Conservation (phyloP, 495 filamentous ascomycete genomes). For the Astrothelium macrocarpum region DNA sequence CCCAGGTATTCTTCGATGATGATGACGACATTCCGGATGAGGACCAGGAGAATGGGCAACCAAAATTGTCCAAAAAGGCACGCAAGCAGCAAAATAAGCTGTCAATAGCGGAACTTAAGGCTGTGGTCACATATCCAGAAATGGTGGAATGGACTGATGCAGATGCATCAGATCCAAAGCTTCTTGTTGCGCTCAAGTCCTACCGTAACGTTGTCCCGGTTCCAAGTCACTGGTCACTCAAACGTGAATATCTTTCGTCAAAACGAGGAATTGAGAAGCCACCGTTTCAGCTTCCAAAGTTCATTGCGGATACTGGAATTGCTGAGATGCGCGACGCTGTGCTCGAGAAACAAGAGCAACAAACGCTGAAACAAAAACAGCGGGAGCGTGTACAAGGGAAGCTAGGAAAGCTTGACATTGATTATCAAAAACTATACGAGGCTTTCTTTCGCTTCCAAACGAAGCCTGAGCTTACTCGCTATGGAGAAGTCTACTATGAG, state of each 20-base stretch:
- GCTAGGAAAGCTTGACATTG: conserved; percentile 94
- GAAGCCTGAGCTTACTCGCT: conserved; percentile 86
- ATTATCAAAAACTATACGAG: conserved; percentile 95
- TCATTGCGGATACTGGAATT: conserved; percentile 96
- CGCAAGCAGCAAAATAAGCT: conserved; percentile 83
- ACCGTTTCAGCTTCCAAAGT: conserved; percentile 85
- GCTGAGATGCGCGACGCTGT: conserved; percentile 96
- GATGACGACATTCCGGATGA: conserved; percentile 84
- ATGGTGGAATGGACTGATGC: conserved; percentile 96
- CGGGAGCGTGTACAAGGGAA: conserved; percentile 90
- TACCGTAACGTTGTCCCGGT: conserved; percentile 95
- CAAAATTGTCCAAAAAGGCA: conserved; percentile 83
- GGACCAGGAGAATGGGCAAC: conserved; percentile 60
- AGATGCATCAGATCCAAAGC: conserved; percentile 78
- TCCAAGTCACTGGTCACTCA: conserved; percentile 85
- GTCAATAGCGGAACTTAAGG: conserved; percentile 90
- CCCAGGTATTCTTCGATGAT: conserved; percentile 79
- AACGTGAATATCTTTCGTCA: conserved; percentile 91
- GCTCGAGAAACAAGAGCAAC: conserved; percentile 86
- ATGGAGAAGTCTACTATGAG: conserved; percentile 97
- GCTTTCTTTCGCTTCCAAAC: conserved; percentile 97
- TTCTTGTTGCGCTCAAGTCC: conserved; percentile 88
- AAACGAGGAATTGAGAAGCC: conserved; percentile 95
- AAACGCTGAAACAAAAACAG: conserved; percentile 87
- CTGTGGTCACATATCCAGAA: conserved; percentile 81